Conservation (phyloP, 345 rosid genomes). For the Geranium rotundifolium region DNA sequence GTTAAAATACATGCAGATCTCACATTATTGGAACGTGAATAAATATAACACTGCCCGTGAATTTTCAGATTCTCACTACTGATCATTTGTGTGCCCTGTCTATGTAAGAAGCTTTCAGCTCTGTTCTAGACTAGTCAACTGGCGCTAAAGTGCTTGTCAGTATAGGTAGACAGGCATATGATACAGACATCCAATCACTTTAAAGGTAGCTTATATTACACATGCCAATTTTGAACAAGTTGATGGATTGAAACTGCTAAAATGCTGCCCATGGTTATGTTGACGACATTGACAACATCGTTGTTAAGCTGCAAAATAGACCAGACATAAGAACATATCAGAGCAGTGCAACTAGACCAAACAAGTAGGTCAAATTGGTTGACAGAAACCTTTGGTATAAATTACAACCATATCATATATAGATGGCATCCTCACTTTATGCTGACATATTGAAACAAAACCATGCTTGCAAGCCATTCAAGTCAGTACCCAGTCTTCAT, state of each 20-base stretch:
- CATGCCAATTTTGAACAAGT: conserved; percentile 24
- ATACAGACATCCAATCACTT: no score
- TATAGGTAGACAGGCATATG: no score
- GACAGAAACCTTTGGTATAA: not conserved
- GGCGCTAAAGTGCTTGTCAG: no score
- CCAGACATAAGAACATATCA: conserved; percentile 3
- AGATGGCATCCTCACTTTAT: not conserved
- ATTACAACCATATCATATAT: not conserved
- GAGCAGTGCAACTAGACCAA: not conserved
- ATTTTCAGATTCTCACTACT: no score
- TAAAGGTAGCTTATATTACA: not conserved
- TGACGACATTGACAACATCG: conserved; percentile 79
- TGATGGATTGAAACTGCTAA: conserved; percentile 72
- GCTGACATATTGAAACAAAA: no score
- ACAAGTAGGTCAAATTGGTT: not conserved
- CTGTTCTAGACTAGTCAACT: no score
- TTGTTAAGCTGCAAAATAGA: conserved; percentile 68
- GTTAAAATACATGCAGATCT: no score
- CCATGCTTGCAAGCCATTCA: not conserved
- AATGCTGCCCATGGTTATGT: conserved; percentile 78
- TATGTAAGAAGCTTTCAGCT: no score
- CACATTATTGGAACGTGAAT: no score
- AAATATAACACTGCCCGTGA: no score
- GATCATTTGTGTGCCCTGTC: no score
- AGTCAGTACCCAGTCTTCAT: not conserved